Conservation (phyloP, 345 rosid genomes). For the Sonneratia alba region DNA sequence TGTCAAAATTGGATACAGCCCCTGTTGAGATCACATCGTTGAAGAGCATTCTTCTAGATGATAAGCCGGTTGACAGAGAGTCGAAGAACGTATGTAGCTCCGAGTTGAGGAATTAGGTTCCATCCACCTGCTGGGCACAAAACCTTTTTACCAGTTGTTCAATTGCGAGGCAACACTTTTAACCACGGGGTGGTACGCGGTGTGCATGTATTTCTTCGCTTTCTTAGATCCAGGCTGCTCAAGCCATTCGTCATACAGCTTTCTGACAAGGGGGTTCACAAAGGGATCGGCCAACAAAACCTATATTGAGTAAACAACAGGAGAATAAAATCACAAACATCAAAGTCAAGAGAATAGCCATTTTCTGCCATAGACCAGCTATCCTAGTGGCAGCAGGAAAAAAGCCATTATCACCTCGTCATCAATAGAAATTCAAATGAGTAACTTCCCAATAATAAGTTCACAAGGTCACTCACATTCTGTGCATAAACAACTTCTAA, state of each 20-base stretch:
- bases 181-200: constrained; percentile 72
- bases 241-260: constrained; percentile 76
- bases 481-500: constrained; percentile 59
- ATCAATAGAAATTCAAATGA: background rate
- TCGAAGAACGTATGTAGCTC: background rate
- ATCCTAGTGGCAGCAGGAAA: background rate
- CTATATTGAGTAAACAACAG: constrained; percentile 15
- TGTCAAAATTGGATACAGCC: background rate
- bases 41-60: background rate
- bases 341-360: background rate
- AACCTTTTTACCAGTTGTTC: constrained; percentile 53
- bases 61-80: background rate
- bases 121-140: background rate
- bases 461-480: constrained; percentile 38
- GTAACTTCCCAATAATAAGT: background rate
- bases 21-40: background rate
- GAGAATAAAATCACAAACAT: background rate
- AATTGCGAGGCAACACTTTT: constrained; percentile 68
- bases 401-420: background rate
- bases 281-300: constrained; percentile 58
- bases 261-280: constrained; percentile 55
- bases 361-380: background rate
- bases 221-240: constrained; percentile 70
- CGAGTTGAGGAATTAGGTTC: background rate
- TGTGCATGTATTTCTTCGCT: constrained; percentile 66